phyloP scores from a whole-genome alignment of 1,139 yeast genomes.

The Magnusiomyces suaveolens region DNA sequence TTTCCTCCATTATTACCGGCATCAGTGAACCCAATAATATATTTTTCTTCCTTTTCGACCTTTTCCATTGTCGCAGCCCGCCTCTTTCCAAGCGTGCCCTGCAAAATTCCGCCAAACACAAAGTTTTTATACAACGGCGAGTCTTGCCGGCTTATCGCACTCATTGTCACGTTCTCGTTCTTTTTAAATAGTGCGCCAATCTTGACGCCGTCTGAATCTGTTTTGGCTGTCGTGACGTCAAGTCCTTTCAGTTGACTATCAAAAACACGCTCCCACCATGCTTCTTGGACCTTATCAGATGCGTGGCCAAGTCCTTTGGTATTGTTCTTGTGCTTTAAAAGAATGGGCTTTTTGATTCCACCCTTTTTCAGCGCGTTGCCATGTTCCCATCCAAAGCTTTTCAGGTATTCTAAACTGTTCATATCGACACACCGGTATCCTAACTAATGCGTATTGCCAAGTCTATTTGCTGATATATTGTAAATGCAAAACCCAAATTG shows the following conservation, averaged over 20 bases:
- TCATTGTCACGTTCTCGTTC: constrained; percentile 28
- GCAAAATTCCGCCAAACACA: constrained; percentile 74
- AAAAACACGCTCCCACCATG: constrained; percentile 95
- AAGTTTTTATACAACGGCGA: constrained; percentile 50
- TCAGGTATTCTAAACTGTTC: constrained; percentile 67
- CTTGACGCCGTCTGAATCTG: constrained; percentile 13
- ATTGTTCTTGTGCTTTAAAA: constrained; percentile 85
- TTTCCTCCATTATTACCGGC: background rate
- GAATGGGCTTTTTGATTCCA: constrained; percentile 73
- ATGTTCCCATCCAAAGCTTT: constrained; percentile 81
- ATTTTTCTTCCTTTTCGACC: background rate
- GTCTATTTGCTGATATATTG: too few species aligned
- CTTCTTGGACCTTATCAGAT: constrained; percentile 41
- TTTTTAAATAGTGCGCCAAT: constrained; percentile 28
- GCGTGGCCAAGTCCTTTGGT: constrained; percentile 75
- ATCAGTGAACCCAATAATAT: background rate
- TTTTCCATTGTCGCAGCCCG: background rate
- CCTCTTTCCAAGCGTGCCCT: constrained; percentile 55
- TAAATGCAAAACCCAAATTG: too few species aligned
- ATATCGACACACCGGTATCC: too few species aligned
- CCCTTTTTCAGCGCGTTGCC: constrained; percentile 78
- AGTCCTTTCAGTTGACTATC: constrained; percentile 82
- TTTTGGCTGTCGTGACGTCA: constrained; percentile 43
- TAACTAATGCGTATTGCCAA: too few species aligned
- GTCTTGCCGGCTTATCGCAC: constrained; percentile 32